Percentiles rank a stretch among this genome's conserved stretches.
Conservation (phyloP, 2,329 filamentous ascomycete species). For the Biscogniauxia marginata region DNA sequence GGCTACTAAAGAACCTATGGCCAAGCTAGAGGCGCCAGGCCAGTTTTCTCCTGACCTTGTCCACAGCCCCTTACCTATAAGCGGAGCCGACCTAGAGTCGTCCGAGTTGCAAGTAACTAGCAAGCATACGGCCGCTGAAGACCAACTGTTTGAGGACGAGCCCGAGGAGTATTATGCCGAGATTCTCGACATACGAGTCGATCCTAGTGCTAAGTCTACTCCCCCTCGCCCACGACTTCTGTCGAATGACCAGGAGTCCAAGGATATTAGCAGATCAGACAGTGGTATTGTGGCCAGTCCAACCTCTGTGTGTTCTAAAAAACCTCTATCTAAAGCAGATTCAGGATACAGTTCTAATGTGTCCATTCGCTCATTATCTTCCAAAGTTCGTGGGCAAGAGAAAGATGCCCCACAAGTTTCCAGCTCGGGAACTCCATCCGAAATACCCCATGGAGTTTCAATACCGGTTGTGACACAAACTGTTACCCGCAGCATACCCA, state of each 20-base stretch:
- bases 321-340: slow-evolving; percentile 55
- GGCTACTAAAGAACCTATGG: background rate
- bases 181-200: slow-evolving; percentile 32
- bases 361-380: slow-evolving; percentile 52
- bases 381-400: slow-evolving; percentile 30
- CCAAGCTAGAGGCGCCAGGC: slow-evolving; percentile 5
- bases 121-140: slow-evolving; percentile 48
- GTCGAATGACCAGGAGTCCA: slow-evolving; percentile 19
- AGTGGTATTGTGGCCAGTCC: slow-evolving; percentile 51
- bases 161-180: slow-evolving; percentile 28
- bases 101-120: slow-evolving; percentile 44
- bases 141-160: slow-evolving; percentile 47
- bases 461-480: background rate
- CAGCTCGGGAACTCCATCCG: slow-evolving; percentile 1
- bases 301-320: slow-evolving; percentile 41
- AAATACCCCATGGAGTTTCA: background rate
- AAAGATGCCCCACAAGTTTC: slow-evolving; percentile 19
- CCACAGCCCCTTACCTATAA: slow-evolving; percentile 37
- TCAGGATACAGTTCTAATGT: slow-evolving; percentile 62
- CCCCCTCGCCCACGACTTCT: slow-evolving; percentile 21
- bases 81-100: slow-evolving; percentile 28
- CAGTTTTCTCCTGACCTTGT: slow-evolving; percentile 26
- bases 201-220: slow-evolving; percentile 43
- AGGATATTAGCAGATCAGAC: slow-evolving; percentile 40
- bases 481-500: background rate